Base-by-base conservation (phyloP, 1,284 basidiomycete species). In the Fomitiporia mediterranea region DNA sequence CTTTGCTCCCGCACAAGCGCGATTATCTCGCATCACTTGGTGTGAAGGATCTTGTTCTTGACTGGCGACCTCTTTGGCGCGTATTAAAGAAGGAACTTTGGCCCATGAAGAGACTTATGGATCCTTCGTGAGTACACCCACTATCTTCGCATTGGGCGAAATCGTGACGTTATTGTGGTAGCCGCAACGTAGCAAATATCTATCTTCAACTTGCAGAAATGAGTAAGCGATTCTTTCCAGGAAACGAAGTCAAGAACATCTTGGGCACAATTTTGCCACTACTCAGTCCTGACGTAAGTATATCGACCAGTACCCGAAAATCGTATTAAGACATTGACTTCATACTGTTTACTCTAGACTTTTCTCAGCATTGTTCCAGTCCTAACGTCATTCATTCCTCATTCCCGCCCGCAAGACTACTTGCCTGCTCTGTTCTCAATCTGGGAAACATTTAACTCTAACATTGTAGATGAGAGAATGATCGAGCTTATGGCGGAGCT, bases 391-490 rank as follows among this genome's bases (percentile, higher is more conserved):
- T 94, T 94, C 70, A 71, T 94, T 25, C 91, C 91, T 4, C 80
- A 81, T 2, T 80, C 80, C 1, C 77, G 85, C 63, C 79, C 77
- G 8, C 78, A 87, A 56, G 72, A 82, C 19, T 94, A 92, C 68
- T 70, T 92, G 47, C 85, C 88, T 27, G 67, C 81, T 0, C 65
- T 92, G 9, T 93, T 94, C 73, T 85, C 81, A 58, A 73, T 94
- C 0, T 94, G 93, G 91, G 86, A 91, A 66, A 84, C 86, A 3
- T 91, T 93, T 69, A 91, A 91, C 64, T 91, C 89, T 0, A 80
- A 80, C 38, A 75, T 86, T 17, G 74, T 92, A 57, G 92, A 96
- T 63, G 92, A 94, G 61, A 83, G 91, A 62, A 76, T 94, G 65
- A 76, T 95, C n/a, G 89, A 94, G 63, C 70, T 94, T 4, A 82